Base-by-base conservation (phyloP, 139 green algal species). In the Chlamydomonas sphaeroides region DNA sequence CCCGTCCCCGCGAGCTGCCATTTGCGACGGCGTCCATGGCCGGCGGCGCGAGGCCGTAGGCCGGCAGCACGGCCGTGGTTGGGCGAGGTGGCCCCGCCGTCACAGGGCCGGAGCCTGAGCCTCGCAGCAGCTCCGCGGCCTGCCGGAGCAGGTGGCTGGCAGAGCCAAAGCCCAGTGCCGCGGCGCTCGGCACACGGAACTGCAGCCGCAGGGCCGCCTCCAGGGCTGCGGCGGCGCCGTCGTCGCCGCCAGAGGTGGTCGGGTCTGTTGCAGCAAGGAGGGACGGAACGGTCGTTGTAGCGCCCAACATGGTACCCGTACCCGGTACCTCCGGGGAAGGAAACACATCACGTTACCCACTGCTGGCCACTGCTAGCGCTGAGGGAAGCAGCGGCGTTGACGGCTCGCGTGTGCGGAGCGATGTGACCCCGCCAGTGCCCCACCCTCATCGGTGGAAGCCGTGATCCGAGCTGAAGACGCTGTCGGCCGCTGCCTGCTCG, bases 61-160 rank as follows among this genome's bases (percentile, higher is more conserved):
- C 70, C 70, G 70, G 70, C 32, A 78, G 41, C 51, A 78, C 63
- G 45, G 45, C 45, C 14, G 45, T 53, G 11, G 45, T 53, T 21
- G 11, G 45, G 45, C 45, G 45, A 10, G 10, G 45, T 53, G 11
- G 45, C 14, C 10, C 45, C 11, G 45, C 45, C 11, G 11, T 14
- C 11, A 53, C 45, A 14, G 45, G 14, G 10, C 14, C 45, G 10
- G 45, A 53, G 45, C 45, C 45, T 21, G 45, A 10, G 66, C 66
- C 38, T 56, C 38, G 14, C 45, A 53, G 10, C 11, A 21, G 45
- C 45, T 53, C 45, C 45, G 45, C 45, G 11, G 45, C 45, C 45
- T 53, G 11, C 45, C 32, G 32, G 23, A 53, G 7, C 25, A 78
- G 35, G 21, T 25, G 70, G 5, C 49, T 36, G 30, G 62, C 51